Evolutionary conservation across 192 early-diverging fungal species (phyloP).

Genomic region (Coemansia biformis): DNA sequence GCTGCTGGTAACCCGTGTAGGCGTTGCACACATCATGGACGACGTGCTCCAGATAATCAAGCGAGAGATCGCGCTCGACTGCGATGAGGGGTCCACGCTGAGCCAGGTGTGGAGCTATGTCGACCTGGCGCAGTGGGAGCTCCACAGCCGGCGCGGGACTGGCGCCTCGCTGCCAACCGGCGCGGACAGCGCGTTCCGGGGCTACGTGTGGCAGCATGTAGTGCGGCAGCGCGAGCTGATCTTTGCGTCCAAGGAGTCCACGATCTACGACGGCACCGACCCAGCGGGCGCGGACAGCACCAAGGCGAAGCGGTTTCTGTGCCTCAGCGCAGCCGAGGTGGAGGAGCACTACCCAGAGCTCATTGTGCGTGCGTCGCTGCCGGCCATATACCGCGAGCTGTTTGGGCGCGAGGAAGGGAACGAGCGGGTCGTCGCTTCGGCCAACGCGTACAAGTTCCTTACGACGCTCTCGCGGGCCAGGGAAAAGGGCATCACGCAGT

Average conservation of each 20-base stretch:
- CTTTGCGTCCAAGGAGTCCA: slow-evolving; percentile 9
- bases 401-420: slow-evolving; percentile 36
- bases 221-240: slow-evolving; percentile 13
- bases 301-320: slow-evolving; percentile 2
- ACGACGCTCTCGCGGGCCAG: slow-evolving; percentile 25
- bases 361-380: slow-evolving; percentile 14
- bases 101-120: slow-evolving; percentile 31
- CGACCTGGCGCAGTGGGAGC: slow-evolving; percentile 20
- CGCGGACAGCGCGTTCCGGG: slow-evolving; percentile 12
- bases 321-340: slow-evolving; percentile 2
- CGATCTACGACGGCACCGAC: slow-evolving; percentile 13
- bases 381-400: slow-evolving; percentile 20
- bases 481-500: slow-evolving; percentile 32
- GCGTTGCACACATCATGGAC: no score
- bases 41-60: slow-evolving; percentile 24
- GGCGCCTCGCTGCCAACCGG: not conserved
- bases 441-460: slow-evolving; percentile 8
- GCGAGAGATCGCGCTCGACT: slow-evolving; percentile 38
- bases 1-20: no score
- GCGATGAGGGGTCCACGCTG: slow-evolving; percentile 26
- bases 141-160: slow-evolving; percentile 4
- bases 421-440: slow-evolving; percentile 11
- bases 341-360: slow-evolving; percentile 19
- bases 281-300: not conserved
- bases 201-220: slow-evolving; percentile 37